phyloP scores from a whole-genome alignment of 1,284 basidiomycete genomes.

The Cutaneotrichosporon dermatis region DNA sequence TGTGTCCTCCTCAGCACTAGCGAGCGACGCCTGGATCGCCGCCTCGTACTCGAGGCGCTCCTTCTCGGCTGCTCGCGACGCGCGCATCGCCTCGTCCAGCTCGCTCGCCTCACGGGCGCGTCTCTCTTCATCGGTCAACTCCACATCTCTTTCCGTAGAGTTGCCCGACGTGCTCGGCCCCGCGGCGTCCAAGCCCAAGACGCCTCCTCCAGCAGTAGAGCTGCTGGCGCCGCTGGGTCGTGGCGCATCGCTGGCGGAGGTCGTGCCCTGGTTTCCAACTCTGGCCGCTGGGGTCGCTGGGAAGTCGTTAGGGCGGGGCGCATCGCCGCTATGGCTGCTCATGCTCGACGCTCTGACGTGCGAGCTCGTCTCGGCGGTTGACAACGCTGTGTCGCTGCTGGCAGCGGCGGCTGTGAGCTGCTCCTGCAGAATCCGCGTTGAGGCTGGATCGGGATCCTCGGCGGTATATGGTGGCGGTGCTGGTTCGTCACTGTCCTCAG shows the following conservation, averaged over 20 bases:
- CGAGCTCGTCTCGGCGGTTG: no score
- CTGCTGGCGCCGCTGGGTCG: no score
- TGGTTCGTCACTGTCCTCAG: conserved; percentile 18
- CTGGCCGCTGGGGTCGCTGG: conserved; percentile 8
- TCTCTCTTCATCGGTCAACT: conserved; percentile 21
- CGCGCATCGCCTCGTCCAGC: conserved; percentile 41
- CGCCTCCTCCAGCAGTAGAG: no score
- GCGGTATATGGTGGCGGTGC: conserved; percentile 43
- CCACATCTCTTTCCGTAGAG: background rate
- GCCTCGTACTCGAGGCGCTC: conserved; percentile 41
- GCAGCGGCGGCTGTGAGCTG: conserved; percentile 24
- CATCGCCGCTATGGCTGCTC: conserved; percentile 1
- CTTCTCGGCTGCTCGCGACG: conserved; percentile 27
- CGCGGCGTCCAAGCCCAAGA: no score
- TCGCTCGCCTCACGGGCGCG: conserved; percentile 40
- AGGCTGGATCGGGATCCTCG: conserved; percentile 43
- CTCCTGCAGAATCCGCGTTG: conserved; percentile 36
- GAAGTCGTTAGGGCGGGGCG: conserved; percentile 8
- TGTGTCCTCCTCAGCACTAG: conserved; percentile 27
- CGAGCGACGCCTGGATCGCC: conserved; percentile 36
- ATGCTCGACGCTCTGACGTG: background rate
- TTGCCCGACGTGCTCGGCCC: no score
- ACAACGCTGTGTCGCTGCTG: background rate
- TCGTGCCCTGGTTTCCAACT: background rate
- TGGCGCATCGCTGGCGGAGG: background rate